Evolutionary conservation across 352 stramenopile species (phyloP), one percentile per base, ranked within the genome.

Genomic region (Globisporangium ultimum): DNA sequence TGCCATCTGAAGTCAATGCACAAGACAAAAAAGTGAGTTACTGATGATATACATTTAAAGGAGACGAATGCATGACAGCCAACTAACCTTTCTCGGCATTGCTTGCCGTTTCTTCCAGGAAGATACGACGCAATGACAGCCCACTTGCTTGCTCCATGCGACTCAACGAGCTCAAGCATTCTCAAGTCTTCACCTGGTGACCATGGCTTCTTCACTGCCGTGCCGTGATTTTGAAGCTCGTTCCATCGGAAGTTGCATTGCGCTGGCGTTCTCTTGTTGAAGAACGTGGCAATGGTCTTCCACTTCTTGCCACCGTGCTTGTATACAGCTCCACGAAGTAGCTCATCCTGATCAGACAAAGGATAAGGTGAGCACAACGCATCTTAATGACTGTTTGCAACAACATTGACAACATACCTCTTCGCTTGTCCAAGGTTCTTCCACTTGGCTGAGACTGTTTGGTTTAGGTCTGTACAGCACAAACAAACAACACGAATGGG

Each of bases 121-220:
- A 97, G 60, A 48, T 96, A 87, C 28, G 82, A 89, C 8, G 88
- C 88, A 32, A 95, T 95, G 38, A 93, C 77, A 0, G 81, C 80
- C 83, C 83, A 94, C 61, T 95, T 92, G 57, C 69, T 74, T 1
- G 83, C 56, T 2, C 80, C 78, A 48, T 90, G 76, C 11, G 58
- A 70, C 41, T 69, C 58, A 4, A 95, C 79, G 20, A 93, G 60
- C 20, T 82, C 60, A 10, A 76, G 36, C 81, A 94, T 89, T 17
- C 67, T 58, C n/a, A 60, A 36, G 52, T 93, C 85, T 75, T 94
- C 85, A 22, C 54, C 72, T 9, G 60, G 40, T 20, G 58, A 82
- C 85, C 85, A 94, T 14, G 79, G 75, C 54, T 77, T 76, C 66
- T 93, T 93, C 14, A 83, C 68, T 4, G 78, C 70, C 45, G 63